Percentiles rank a stretch among this genome's conserved stretches.
phyloP scores from a whole-genome alignment of 208 protist genomes.

The Endotrypanum monterogeii region DNA sequence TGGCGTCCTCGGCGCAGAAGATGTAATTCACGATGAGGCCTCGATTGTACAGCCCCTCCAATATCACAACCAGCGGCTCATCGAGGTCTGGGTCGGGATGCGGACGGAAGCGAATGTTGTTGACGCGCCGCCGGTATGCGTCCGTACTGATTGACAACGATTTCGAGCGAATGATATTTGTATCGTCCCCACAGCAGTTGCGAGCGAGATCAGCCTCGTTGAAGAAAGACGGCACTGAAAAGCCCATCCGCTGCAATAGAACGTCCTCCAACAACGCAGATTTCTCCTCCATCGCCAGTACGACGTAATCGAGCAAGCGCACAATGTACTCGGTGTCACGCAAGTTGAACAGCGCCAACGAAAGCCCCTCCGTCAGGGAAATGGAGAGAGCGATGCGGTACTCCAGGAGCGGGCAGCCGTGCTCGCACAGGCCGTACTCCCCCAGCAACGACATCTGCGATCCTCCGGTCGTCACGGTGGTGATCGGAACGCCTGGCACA shows the following conservation, averaged over 20 bases:
- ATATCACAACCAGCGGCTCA: slow-evolving; percentile 57
- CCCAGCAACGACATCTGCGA: slow-evolving; percentile 56
- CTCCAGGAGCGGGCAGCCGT: slow-evolving; percentile 20
- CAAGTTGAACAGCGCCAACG: slow-evolving; percentile 70
- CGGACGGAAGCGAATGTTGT: slow-evolving; percentile 70
- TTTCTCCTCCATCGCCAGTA: slow-evolving; percentile 67
- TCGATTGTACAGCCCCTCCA: slow-evolving; percentile 87
- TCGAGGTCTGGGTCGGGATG: slow-evolving; percentile 20
- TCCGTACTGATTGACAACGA: slow-evolving; percentile 53
- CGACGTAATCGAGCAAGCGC: slow-evolving; percentile 57
- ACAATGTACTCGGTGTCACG: slow-evolving; percentile 74
- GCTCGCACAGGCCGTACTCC: slow-evolving; percentile 45
- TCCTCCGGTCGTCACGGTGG: slow-evolving; percentile 45
- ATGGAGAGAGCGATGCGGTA: slow-evolving; percentile 55
- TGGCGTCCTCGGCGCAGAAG: slow-evolving; percentile 69
- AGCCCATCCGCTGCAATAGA: slow-evolving; percentile 82
- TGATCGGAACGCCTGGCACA: slow-evolving; percentile 55
- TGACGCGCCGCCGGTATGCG: slow-evolving; percentile 66
- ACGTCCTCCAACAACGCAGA: slow-evolving; percentile 75
- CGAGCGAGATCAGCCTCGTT: slow-evolving; percentile 64
- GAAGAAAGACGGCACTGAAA: slow-evolving; percentile 47
- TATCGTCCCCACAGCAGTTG: slow-evolving; percentile 75
- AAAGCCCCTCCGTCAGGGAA: slow-evolving; percentile 59
- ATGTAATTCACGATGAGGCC: slow-evolving; percentile 78
- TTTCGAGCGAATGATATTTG: slow-evolving; percentile 53